Evolutionary conservation across 495 filamentous ascomycete species (phyloP).

Genomic region (Trichoderma parareesei): DNA sequence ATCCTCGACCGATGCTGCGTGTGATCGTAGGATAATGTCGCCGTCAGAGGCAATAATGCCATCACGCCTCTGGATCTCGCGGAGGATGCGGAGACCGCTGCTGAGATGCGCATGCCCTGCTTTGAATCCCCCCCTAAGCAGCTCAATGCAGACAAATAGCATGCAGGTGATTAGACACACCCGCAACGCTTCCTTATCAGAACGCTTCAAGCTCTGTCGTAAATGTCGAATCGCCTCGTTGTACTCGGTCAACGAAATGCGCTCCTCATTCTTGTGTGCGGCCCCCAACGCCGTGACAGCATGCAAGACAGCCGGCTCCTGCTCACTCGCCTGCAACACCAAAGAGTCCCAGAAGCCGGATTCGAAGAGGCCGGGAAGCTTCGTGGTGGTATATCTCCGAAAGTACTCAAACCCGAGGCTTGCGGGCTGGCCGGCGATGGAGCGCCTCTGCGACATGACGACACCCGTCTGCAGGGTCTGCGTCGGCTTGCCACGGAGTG

Average conservation of each 20-base stretch:
- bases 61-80: constrained; percentile 16
- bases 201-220: constrained; percentile 20
- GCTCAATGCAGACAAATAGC: constrained; percentile 50
- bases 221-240: constrained; percentile 36
- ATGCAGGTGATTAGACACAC: constrained; percentile 47
- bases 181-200: constrained; percentile 21
- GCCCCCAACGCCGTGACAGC: constrained; percentile 41
- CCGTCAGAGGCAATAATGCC: constrained; percentile 1
- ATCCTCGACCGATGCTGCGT: constrained; percentile 24
- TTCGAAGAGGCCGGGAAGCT: constrained; percentile 37
- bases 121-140: constrained; percentile 38
- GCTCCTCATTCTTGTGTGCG: constrained; percentile 31
- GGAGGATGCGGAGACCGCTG: constrained; percentile 30
- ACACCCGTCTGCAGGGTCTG: constrained; percentile 14
- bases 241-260: constrained; percentile 37
- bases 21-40: constrained; percentile 17
- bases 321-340: constrained; percentile 35
- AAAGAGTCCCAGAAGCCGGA: constrained; percentile 41
- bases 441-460: constrained; percentile 13
- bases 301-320: constrained; percentile 44
- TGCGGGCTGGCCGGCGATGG: constrained; percentile 17
- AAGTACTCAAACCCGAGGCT: constrained; percentile 35
- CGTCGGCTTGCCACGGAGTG: constrained; percentile 13
- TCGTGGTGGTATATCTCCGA: constrained; percentile 28
- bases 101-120: constrained; percentile 39